Percentiles rank a stretch among this genome's conserved stretches.
Evolutionary conservation across 108 stramenopile genomes (phyloP).

Genomic region (Cyclotella baltica): DNA sequence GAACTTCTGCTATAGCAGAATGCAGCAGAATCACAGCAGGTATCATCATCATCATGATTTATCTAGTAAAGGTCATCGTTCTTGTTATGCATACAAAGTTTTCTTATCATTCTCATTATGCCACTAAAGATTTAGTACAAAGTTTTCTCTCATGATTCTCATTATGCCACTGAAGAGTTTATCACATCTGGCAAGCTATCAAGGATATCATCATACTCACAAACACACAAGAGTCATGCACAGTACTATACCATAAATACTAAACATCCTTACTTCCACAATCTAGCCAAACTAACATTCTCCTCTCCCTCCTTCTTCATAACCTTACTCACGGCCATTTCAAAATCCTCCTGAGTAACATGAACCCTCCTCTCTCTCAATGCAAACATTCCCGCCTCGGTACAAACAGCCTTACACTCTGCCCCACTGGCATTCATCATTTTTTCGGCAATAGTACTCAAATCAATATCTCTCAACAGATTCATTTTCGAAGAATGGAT

Average conservation of each 20-base stretch:
- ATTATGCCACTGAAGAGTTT: neutral
- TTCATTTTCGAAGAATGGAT: constrained; percentile 99
- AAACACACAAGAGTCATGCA: neutral
- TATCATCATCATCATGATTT: too few relatives aligned
- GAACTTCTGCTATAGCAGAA: too few relatives aligned
- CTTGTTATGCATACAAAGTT: too few relatives aligned
- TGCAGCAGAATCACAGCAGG: too few relatives aligned
- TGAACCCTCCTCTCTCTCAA: constrained; percentile 98
- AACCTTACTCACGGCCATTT: constrained; percentile 99
- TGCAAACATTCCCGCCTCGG: constrained; percentile 99
- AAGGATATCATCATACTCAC: neutral
- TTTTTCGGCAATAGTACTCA: constrained; percentile 92
- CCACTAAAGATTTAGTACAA: too few relatives aligned
- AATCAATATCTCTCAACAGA: constrained; percentile 95
- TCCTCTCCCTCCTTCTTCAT: constrained; percentile 99
- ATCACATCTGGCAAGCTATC: neutral
- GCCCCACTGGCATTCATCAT: constrained; percentile 97
- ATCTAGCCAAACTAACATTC: constrained; percentile 94
- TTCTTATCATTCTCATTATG: too few relatives aligned
- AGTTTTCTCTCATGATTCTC: too few relatives aligned
- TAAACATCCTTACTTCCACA: constrained; percentile 92
- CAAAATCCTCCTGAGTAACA: constrained; percentile 99
- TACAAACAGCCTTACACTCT: constrained; percentile 99
- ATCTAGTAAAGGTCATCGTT: too few relatives aligned
- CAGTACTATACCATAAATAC: too few relatives aligned